Percentiles rank a stretch among this genome's conserved stretches.
Conservation (phyloP, 2,329 filamentous ascomycete species). For the Byssothecium circinans region DNA sequence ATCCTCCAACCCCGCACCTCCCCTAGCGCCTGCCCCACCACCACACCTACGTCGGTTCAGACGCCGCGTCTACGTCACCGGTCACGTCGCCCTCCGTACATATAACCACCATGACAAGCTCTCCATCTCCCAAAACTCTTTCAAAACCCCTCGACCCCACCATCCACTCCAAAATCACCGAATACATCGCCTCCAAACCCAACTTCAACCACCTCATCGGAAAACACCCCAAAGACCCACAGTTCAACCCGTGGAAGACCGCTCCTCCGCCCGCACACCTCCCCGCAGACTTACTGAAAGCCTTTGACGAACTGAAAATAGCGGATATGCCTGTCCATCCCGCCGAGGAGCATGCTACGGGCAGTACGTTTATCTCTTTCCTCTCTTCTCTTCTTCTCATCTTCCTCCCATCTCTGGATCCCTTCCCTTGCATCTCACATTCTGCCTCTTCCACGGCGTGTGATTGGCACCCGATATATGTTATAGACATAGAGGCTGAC, state of each 20-base stretch:
- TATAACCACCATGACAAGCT: too few species aligned
- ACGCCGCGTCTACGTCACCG: not conserved
- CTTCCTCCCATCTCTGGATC: not conserved
- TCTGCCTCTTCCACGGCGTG: not conserved
- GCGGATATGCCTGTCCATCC: conserved; percentile 50
- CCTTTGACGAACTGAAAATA: too few species aligned
- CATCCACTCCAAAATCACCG: not conserved
- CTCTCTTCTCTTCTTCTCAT: too few species aligned
- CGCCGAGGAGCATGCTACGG: conserved; percentile 44
- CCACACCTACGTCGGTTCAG: not conserved
- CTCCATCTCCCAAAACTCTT: too few species aligned
- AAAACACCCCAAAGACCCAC: not conserved
- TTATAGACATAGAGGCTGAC: too few species aligned
- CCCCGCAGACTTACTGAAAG: too few species aligned
- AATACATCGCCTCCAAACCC: not conserved
- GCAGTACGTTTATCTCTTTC: conserved; percentile 36
- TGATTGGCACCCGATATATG: not conserved
- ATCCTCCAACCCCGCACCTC: too few species aligned
- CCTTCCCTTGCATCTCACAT: not conserved
- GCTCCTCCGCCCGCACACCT: too few species aligned
- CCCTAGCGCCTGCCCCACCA: not conserved
- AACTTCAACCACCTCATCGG: not conserved
- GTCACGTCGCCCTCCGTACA: not conserved
- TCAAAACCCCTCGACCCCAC: not conserved
- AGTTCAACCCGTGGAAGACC: too few species aligned